A percentile compares a stretch with the other conserved stretches of the same genome.
Evolutionary conservation across 768 basidiomycete species (phyloP).

Genomic region (Pisolithus orientalis): DNA sequence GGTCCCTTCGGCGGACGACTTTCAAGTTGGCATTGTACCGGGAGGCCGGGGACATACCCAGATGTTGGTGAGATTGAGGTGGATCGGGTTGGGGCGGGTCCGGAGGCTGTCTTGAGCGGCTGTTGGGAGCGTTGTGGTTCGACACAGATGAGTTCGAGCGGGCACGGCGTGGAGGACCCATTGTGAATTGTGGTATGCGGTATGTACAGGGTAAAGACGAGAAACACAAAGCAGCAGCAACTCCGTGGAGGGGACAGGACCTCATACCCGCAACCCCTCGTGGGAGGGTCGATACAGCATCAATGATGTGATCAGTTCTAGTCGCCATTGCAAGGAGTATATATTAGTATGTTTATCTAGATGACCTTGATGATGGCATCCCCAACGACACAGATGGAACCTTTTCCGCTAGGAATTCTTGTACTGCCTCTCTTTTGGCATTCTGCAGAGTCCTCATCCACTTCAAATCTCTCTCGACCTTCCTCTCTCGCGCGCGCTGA

Average conservation of each 20-base stretch:
- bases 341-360: too few species aligned
- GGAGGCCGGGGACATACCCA: slow-evolving; percentile 58
- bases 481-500: slow-evolving; percentile 38
- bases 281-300: not conserved
- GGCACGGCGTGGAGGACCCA: slow-evolving; percentile 23
- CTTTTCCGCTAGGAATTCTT: not conserved
- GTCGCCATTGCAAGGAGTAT: too few species aligned
- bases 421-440: slow-evolving; percentile 10
- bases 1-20: slow-evolving; percentile 71
- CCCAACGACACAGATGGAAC: too few species aligned
- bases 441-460: slow-evolving; percentile 32
- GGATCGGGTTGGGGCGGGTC: slow-evolving; percentile 5
- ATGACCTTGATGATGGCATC: too few species aligned
- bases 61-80: slow-evolving; percentile 6
- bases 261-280: not conserved
- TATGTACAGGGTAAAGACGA: not conserved
- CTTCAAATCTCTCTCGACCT: slow-evolving; percentile 38
- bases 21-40: slow-evolving; percentile 76
- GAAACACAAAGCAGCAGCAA: not conserved
- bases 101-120: not conserved
- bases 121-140: slow-evolving; percentile 8
- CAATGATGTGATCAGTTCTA: too few species aligned
- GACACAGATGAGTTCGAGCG: slow-evolving; percentile 24
- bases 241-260: not conserved
- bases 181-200: slow-evolving; percentile 1